Evolutionary conservation across 2,329 filamentous ascomycete genomes (phyloP).

Genomic region (Endothia cerciana): DNA sequence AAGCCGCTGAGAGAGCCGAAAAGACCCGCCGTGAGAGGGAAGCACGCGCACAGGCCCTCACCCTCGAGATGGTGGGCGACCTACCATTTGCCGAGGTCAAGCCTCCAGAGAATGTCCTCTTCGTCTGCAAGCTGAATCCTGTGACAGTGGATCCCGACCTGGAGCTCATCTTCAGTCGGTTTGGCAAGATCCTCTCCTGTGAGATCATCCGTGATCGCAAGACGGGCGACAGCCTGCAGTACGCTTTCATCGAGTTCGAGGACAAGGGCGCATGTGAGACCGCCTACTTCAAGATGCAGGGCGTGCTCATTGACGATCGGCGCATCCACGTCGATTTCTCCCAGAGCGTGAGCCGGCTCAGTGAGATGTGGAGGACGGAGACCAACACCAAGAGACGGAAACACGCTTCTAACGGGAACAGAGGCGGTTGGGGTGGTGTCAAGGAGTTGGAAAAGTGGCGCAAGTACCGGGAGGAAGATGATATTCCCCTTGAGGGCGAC

Average conservation of each 20-base stretch:
- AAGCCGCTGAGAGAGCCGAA: constrained; percentile 71
- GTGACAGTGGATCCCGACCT: constrained; percentile 94
- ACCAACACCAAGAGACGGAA: constrained; percentile 77
- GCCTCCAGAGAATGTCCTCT: constrained; percentile 94
- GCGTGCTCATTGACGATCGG: constrained; percentile 93
- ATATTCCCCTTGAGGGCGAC: constrained; percentile 42
- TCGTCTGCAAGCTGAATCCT: constrained; percentile 98
- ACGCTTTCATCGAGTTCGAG: constrained; percentile 96
- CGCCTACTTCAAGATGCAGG: constrained; percentile 99
- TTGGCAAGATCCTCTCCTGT: constrained; percentile 92
- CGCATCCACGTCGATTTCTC: constrained; percentile 99
- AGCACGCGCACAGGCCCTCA: constrained; percentile 90
- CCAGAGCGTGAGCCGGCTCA: constrained; percentile 87
- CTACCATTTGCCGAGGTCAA: constrained; percentile 96
- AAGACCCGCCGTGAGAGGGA: constrained; percentile 83
- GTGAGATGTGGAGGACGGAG: constrained; percentile 84
- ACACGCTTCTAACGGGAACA: constrained; percentile 49
- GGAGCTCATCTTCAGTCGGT: constrained; percentile 94
- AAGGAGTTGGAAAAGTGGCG: constrained; percentile 84
- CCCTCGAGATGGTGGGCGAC: constrained; percentile 96
- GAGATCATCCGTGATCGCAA: constrained; percentile 94
- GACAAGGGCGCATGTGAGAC: constrained; percentile 91
- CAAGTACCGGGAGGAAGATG: constrained; percentile 75
- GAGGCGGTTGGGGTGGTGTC: constrained; percentile 89
- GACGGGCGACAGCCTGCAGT: constrained; percentile 93